A percentile compares a stretch with the other conserved stretches of the same genome.
These are phyloP conservation scores for Penicillium sp. DNA, from an alignment of 2,329 filamentous ascomycete genomes.

Conservation along the genomic window DNA sequence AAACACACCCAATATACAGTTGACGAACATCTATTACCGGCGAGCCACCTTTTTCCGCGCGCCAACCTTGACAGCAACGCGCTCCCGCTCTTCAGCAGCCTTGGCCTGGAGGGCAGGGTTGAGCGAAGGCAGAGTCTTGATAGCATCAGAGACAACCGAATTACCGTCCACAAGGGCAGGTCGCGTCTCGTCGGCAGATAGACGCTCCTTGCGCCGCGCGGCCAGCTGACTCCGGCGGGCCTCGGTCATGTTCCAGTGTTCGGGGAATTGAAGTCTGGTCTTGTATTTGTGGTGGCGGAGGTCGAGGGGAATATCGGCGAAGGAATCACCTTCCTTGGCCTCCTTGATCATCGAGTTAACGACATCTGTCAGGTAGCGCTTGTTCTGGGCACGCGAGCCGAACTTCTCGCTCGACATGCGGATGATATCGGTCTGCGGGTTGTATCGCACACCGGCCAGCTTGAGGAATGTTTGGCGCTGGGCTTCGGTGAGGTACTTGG, in stretches of 20 bases:
- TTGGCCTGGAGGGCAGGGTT: constrained; percentile 30
- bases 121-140: constrained; percentile 31
- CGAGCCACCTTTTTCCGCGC: constrained; percentile 22
- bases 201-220: constrained; percentile 54
- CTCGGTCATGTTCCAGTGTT: constrained; percentile 75
- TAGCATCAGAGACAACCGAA: constrained; percentile 38
- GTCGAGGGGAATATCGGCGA: constrained; percentile 86
- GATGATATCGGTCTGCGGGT: constrained; percentile 75
- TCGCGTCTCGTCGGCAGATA: constrained; percentile 58
- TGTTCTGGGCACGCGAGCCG: constrained; percentile 90
- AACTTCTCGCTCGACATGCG: constrained; percentile 91
- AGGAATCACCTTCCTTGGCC: constrained; percentile 78
- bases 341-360: constrained; percentile 70
- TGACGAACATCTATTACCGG: constrained; percentile 15
- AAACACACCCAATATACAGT: constrained; percentile 23
- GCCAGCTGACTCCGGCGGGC: constrained; percentile 65
- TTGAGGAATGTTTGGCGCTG: constrained; percentile 83
- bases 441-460: constrained; percentile 79
- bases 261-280: constrained; percentile 68
- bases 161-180: constrained; percentile 55
- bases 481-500: constrained; percentile 57
- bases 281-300: constrained; percentile 77
- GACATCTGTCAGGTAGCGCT: constrained; percentile 82
- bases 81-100: constrained; percentile 25
- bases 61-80: constrained; percentile 28